Percentiles rank a stretch among this genome's conserved stretches.
phyloP scores from a whole-genome alignment of 1,139 yeast genomes.

The Suhomyces bokatorum region DNA sequence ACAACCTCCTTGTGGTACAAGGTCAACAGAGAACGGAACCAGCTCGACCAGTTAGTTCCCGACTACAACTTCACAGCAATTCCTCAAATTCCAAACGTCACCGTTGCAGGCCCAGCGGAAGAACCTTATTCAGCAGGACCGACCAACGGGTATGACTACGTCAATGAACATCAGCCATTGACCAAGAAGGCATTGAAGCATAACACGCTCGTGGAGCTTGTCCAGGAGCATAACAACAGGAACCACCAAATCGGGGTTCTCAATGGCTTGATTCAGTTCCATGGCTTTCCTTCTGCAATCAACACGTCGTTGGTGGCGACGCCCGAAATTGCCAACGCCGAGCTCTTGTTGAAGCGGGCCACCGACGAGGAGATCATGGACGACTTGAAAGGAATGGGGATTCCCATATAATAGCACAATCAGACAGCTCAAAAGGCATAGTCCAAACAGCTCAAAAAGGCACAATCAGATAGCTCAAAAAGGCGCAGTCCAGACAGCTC shows the following conservation, averaged over 20 bases:
- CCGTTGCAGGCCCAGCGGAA: conserved; percentile 17
- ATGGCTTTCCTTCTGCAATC: conserved; percentile 73
- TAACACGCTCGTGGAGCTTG: conserved; percentile 44
- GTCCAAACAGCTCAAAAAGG: too few relatives aligned
- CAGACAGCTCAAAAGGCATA: too few relatives aligned
- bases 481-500: too few relatives aligned
- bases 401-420: conserved; percentile 21
- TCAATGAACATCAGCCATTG: conserved; percentile 39
- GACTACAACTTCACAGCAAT: conserved; percentile 41
- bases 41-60: conserved; percentile 70
- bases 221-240: conserved; percentile 53
- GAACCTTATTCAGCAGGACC: conserved; percentile 9
- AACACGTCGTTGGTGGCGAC: conserved; percentile 30
- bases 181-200: conserved; percentile 41
- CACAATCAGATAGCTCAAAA: too few relatives aligned
- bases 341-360: conserved; percentile 49
- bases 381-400: conserved; percentile 57
- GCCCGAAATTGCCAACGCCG: conserved; percentile 24
- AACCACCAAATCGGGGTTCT: conserved; percentile 59
- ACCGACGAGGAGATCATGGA: conserved; percentile 62
- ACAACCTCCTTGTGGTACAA: conserved; percentile 92
- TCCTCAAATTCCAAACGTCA: conserved; percentile 31
- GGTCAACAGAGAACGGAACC: conserved; percentile 84
- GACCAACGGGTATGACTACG: conserved; percentile 12
- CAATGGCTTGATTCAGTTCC: conserved; percentile 55